A percentile compares a stretch with the other conserved stretches of the same genome.
phyloP scores from a whole-genome alignment of 2,329 filamentous ascomycete genomes.

The Zopfia rhizophila region DNA sequence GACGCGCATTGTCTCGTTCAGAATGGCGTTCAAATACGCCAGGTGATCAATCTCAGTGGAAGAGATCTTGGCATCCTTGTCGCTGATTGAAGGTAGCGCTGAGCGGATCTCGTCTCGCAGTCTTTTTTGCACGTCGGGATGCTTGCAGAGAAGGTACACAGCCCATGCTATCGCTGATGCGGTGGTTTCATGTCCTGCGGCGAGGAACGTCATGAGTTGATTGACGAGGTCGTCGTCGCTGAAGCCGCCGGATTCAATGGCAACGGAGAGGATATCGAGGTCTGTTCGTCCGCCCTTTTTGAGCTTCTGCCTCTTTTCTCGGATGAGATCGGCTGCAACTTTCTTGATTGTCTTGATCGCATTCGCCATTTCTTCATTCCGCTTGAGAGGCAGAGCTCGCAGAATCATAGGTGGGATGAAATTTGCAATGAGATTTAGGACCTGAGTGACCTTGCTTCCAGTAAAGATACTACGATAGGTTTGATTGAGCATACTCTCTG shows the following conservation, averaged over 20 bases:
- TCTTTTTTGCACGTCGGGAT: conserved; percentile 60
- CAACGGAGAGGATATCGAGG: conserved; percentile 82
- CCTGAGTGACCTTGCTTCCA: conserved; percentile 59
- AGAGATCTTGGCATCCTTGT: conserved; percentile 56
- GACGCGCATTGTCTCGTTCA: conserved; percentile 79
- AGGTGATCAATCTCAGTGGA: conserved; percentile 74
- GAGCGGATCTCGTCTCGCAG: conserved; percentile 63
- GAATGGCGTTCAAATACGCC: conserved; percentile 82
- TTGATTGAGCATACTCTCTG: conserved; percentile 62
- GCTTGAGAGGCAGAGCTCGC: conserved; percentile 71
- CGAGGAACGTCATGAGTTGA: conserved; percentile 90
- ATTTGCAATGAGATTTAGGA: conserved; percentile 68
- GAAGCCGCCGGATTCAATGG: conserved; percentile 79
- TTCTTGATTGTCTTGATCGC: conserved; percentile 59
- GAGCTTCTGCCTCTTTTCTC: conserved; percentile 71
- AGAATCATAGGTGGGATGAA: conserved; percentile 73
- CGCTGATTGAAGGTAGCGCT: conserved; percentile 55
- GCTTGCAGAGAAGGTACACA: conserved; percentile 61
- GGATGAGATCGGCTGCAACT: conserved; percentile 75
- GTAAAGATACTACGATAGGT: conserved; percentile 64
- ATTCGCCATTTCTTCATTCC: conserved; percentile 64
- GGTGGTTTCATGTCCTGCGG: conserved; percentile 71
- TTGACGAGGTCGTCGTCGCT: conserved; percentile 83
- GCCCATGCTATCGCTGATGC: conserved; percentile 65
- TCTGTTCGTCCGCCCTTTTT: conserved; percentile 61